A percentile compares a stretch with the other conserved stretches of the same genome.
Evolutionary conservation across 176 grass and related monocot genomes (phyloP).

Genomic region (Panicum miliaceum): DNA sequence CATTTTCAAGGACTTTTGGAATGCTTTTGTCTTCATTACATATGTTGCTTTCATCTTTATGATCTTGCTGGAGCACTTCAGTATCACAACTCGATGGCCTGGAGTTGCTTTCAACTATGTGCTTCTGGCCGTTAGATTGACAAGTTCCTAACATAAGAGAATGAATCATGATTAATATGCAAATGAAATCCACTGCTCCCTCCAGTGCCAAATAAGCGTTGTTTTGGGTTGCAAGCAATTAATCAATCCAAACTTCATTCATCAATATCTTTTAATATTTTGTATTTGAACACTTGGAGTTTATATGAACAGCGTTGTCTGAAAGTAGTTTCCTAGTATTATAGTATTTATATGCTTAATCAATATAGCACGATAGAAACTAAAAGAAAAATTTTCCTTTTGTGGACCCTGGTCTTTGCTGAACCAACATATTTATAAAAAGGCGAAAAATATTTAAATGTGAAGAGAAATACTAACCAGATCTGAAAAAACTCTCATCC

Average conservation of each 20-base stretch:
- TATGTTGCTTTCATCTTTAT: neutral
- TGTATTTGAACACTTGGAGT: neutral
- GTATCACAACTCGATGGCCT: neutral
- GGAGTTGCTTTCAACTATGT: neutral
- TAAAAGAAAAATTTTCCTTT: neutral
- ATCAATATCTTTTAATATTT: neutral
- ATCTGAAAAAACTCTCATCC: neutral
- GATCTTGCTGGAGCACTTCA: slow-evolving; percentile 3
- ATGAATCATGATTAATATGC: neutral
- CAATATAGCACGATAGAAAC: neutral
- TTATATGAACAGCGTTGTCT: neutral
- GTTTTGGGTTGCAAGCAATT: neutral
- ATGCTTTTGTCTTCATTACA: neutral
- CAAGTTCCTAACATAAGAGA: slow-evolving; percentile 20
- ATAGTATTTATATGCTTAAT: too few species aligned
- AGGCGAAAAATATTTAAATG: neutral
- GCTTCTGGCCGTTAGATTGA: neutral
- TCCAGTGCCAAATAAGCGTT: neutral
- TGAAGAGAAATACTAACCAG: slow-evolving; percentile 1
- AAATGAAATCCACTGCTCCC: neutral
- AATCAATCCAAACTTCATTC: neutral
- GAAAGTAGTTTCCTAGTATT: neutral
- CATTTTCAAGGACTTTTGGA: neutral
- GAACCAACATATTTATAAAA: too few species aligned
- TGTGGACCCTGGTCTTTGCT: neutral